Conservation (phyloP, 768 basidiomycete species). For the Termitomyces sp. region DNA sequence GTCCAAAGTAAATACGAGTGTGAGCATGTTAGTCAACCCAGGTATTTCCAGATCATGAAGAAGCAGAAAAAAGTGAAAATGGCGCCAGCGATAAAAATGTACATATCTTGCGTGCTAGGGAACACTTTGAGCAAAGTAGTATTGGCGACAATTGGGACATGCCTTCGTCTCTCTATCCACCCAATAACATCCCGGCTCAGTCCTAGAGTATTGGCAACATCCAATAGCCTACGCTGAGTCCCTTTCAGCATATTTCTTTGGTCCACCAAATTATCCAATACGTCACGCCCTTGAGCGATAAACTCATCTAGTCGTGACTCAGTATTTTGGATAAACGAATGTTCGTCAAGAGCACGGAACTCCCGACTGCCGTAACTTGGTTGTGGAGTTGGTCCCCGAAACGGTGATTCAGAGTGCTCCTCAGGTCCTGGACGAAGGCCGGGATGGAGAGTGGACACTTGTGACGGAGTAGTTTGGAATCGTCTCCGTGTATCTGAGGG, state of each 20-base stretch:
- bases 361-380: slow-evolving; percentile 57
- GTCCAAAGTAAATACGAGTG: neutral
- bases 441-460: slow-evolving; percentile 49
- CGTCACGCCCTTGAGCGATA: slow-evolving; percentile 86
- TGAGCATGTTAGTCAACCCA: slow-evolving; percentile 44
- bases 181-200: slow-evolving; percentile 92
- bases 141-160: slow-evolving; percentile 17
- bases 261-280: slow-evolving; percentile 86
- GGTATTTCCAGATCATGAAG: slow-evolving; percentile 87
- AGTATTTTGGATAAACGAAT: slow-evolving; percentile 82
- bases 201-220: slow-evolving; percentile 92
- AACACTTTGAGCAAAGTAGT: slow-evolving; percentile 1
- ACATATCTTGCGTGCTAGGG: slow-evolving; percentile 87
- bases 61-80: slow-evolving; percentile 90
- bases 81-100: slow-evolving; percentile 85
- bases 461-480: slow-evolving; percentile 42
- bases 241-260: slow-evolving; percentile 93
- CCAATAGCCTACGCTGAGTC: slow-evolving; percentile 80
- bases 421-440: slow-evolving; percentile 44
- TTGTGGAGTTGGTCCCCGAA: slow-evolving; percentile 54
- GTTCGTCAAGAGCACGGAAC: slow-evolving; percentile 79
- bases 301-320: slow-evolving; percentile 84
- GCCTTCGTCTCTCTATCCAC: slow-evolving; percentile 97
- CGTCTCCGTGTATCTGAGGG: slow-evolving; percentile 64
- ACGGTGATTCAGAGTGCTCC: slow-evolving; percentile 77